Conservation (phyloP, 306 rosid species). For the Malus sylvestris region DNA sequence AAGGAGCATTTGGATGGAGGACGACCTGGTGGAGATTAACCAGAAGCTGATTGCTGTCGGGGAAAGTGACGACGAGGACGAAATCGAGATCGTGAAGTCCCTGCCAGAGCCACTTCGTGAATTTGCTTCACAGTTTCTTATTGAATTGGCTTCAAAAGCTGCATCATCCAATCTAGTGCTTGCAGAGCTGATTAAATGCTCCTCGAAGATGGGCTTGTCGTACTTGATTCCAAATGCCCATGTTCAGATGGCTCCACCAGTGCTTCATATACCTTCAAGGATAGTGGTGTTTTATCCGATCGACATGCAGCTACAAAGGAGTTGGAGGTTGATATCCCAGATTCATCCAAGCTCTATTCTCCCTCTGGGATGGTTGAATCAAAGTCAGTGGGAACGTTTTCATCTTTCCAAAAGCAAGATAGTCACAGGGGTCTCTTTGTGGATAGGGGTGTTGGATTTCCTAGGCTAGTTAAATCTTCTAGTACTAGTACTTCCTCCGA, state of each 20-base stretch:
- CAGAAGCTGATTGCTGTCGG: too few relatives aligned
- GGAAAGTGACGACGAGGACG: too few relatives aligned
- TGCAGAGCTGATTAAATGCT: too few relatives aligned
- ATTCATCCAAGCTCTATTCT: constrained; percentile 57
- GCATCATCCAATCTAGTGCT: too few relatives aligned
- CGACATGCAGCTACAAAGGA: constrained; percentile 46
- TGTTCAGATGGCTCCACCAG: constrained; percentile 36
- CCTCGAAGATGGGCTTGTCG: too few relatives aligned
- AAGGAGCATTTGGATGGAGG: too few relatives aligned
- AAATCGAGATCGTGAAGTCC: too few relatives aligned
- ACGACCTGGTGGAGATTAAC: too few relatives aligned
- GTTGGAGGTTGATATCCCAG: constrained; percentile 77
- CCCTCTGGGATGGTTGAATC: constrained; percentile 84
- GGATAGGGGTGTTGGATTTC: constrained; percentile 99
- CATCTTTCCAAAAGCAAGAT: constrained; percentile 78
- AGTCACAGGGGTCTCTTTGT: constrained; percentile 74
- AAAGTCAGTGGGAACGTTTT: constrained; percentile 83
- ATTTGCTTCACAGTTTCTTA: too few relatives aligned
- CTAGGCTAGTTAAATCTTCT: constrained; percentile 76
- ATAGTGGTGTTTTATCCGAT: constrained; percentile 35
- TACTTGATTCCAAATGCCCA: too few relatives aligned
- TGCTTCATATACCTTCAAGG: constrained; percentile 40
- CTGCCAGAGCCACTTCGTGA: too few relatives aligned
- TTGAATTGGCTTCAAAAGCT: too few relatives aligned
- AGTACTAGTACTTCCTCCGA: constrained; percentile 57